Conservation (phyloP, 78 protist genomes). For the Polysphondylium violaceum region DNA sequence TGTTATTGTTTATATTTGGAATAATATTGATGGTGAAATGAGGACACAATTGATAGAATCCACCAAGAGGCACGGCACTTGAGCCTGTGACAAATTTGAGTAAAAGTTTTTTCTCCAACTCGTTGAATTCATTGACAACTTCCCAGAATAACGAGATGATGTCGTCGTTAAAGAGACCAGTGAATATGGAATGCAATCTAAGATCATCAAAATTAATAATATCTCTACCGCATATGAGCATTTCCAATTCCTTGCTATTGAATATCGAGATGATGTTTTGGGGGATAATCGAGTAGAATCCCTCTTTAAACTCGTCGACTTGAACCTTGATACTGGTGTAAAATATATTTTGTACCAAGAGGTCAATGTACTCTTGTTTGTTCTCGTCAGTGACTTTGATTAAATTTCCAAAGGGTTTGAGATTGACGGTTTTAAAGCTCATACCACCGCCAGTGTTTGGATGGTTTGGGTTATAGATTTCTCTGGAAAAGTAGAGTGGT, state of each 20-base stretch:
- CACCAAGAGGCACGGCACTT: conserved; percentile 61
- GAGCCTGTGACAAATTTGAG: conserved; percentile 72
- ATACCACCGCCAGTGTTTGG: conserved; percentile 1
- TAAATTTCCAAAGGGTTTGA: conserved; percentile 74
- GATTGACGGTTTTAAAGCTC: conserved; percentile 6
- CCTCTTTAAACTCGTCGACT: conserved; percentile 54
- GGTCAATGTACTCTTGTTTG: conserved; percentile 54
- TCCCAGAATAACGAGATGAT: conserved; percentile 28
- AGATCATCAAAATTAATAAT: conserved; percentile 49
- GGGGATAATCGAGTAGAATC: conserved; percentile 59
- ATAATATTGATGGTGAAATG: conserved; percentile 59
- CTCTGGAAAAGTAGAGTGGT: conserved; percentile 25
- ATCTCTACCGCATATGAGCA: conserved; percentile 37
- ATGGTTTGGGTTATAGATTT: conserved; percentile 12
- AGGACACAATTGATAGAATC: conserved; percentile 72
- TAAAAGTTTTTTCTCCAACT: conserved; percentile 37
- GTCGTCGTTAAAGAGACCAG: conserved; percentile 44
- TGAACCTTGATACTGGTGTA: conserved; percentile 39
- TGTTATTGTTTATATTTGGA: background rate
- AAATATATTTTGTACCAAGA: conserved; percentile 37
- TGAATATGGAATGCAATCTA: conserved; percentile 25
- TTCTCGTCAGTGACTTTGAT: conserved; percentile 63
- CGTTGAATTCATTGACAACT: conserved; percentile 19
- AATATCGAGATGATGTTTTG: conserved; percentile 26
- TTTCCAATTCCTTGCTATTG: conserved; percentile 59